Base-by-base conservation (phyloP, 768 basidiomycete genomes). In the Filobasidium wieringae region DNA sequence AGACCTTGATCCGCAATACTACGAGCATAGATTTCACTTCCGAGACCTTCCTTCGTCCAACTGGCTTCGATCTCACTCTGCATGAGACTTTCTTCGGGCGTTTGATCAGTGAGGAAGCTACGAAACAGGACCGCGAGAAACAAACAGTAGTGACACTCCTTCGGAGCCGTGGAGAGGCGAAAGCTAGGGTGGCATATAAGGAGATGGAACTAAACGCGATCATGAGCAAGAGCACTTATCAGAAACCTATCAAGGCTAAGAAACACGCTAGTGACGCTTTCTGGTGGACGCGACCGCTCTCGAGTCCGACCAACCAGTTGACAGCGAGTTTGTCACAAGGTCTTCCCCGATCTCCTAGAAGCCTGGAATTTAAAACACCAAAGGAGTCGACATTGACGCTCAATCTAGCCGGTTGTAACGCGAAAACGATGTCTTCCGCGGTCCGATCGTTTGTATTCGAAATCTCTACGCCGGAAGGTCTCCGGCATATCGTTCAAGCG, bases 401-500 rank as follows among this genome's bases (percentile, higher is more conserved):
- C 5, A 34, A 51, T 31, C 32, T 51, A 31, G 32, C 32, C 17
- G 50, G 50, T 5, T 30, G 50, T n/a, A 14, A 26, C 24, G 43
- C 55, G 8, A 50, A 14, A 24, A 80, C 80, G 61, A 83, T 85
- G 63, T 80, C 83, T 74, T 88, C 87, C 68, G 84, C 84, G 68
- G 84, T 87, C 61, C 79, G 88, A 45, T 86, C 88, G 47, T 90
- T 82, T 70, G 83, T 81, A 50, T 87, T 90, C 77, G 82, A 85
- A 66, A 77, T 91, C 41, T 82, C 86, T 66, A 86, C 87, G 0
- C 88, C 90, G 69, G 88, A 90, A 67, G 88, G 88, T 7, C 87
- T 86, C 0, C 84, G 84, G 66, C 88, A 87, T 66, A 45, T 88
- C 32, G 74, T 90, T 15, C 88, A 91, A 70, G 84, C 86, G 0